Evolutionary conservation across 768 basidiomycete genomes (phyloP).

Genomic region (Lactarius indigo): DNA sequence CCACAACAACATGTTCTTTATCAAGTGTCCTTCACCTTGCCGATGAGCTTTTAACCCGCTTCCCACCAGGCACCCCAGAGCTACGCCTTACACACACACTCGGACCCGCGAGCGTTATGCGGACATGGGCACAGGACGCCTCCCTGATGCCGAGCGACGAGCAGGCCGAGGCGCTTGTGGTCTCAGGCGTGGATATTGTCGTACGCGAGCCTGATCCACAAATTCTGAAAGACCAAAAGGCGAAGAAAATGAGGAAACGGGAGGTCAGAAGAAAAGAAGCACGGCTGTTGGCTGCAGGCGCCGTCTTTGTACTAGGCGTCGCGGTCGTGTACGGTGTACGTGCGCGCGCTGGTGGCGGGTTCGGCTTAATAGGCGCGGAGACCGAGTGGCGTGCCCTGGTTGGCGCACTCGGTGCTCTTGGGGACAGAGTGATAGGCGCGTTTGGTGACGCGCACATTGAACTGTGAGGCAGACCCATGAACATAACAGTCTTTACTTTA

Average conservation of each 20-base stretch:
- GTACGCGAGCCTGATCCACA: slow-evolving; percentile 43
- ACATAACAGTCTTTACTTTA: not conserved
- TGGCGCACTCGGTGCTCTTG: slow-evolving; percentile 10
- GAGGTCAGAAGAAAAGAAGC: slow-evolving; percentile 22
- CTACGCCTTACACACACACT: slow-evolving; percentile 57
- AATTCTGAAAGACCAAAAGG: slow-evolving; percentile 21
- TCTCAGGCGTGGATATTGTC: slow-evolving; percentile 52
- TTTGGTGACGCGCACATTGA: slow-evolving; percentile 4
- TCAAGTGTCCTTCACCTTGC: slow-evolving; percentile 51
- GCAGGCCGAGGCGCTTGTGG: slow-evolving; percentile 60
- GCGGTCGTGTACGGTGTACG: slow-evolving; percentile 53
- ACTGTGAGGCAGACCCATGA: slow-evolving; percentile 3
- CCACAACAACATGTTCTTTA: slow-evolving; percentile 32
- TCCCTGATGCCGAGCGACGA: slow-evolving; percentile 46
- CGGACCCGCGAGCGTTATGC: slow-evolving; percentile 74
- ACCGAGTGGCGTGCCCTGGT: slow-evolving; percentile 8
- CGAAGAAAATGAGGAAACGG: slow-evolving; percentile 16
- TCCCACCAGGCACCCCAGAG: slow-evolving; percentile 57
- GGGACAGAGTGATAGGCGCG: slow-evolving; percentile 14
- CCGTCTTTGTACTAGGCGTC: slow-evolving; percentile 65
- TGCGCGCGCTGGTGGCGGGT: slow-evolving; percentile 4
- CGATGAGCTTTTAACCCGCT: slow-evolving; percentile 53
- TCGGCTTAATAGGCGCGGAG: not conserved
- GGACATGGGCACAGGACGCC: slow-evolving; percentile 62
- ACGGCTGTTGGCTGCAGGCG: slow-evolving; percentile 52